Percentiles rank a stretch among this genome's conserved stretches.
Conservation (phyloP, 352 stramenopile genomes). For the Pythium monospermum region DNA sequence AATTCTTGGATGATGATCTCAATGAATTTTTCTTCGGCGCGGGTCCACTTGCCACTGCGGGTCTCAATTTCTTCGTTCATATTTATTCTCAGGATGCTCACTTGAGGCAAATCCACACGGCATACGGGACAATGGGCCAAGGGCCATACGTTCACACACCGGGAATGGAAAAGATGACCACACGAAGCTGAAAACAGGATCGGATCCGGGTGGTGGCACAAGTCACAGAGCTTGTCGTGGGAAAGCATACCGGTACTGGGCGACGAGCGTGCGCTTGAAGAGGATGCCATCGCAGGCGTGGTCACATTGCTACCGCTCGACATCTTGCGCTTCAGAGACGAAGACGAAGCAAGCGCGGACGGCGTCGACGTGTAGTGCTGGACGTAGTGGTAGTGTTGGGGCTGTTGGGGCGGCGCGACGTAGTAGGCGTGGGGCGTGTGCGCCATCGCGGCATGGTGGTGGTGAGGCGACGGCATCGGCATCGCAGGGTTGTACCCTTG, state of each 20-base stretch:
- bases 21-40: constrained; percentile 82
- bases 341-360: constrained; percentile 21
- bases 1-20: constrained; percentile 81
- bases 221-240: constrained; percentile 53
- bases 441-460: constrained; percentile 11
- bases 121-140: constrained; percentile 61
- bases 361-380: constrained; percentile 28
- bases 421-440: constrained; percentile 23
- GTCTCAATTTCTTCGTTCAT: constrained; percentile 68
- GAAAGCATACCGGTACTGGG: constrained; percentile 12
- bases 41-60: constrained; percentile 82
- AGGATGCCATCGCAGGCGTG: constrained; percentile 7
- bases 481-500: constrained; percentile 6
- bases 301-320: constrained; percentile 13
- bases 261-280: constrained; percentile 2
- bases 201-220: constrained; percentile 77
- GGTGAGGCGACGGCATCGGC: constrained; percentile 15
- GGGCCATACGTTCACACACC: constrained; percentile 77
- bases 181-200: constrained; percentile 67
- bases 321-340: constrained; percentile 41
- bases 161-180: constrained; percentile 82
- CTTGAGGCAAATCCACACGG: constrained; percentile 40
- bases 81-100: constrained; percentile 64
- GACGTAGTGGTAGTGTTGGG: constrained; percentile 21
- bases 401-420: constrained; percentile 9